A percentile compares a stretch with the other conserved stretches of the same genome.
phyloP scores from a whole-genome alignment of 2,329 filamentous ascomycete species.

The Botrytis sinoallii region DNA sequence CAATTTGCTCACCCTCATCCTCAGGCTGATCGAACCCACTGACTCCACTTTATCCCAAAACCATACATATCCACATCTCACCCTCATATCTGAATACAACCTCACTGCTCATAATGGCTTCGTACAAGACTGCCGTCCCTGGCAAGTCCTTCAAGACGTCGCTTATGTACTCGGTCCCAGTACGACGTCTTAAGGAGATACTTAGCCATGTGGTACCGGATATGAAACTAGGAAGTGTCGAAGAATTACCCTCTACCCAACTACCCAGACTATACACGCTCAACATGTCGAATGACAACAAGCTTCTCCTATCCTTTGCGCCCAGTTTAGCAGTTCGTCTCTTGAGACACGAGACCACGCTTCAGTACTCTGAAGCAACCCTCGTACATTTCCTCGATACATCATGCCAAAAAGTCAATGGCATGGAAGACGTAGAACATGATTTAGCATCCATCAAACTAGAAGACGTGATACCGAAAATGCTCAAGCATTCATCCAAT shows the following conservation, averaged over 20 bases:
- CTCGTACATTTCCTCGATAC: constrained; percentile 32
- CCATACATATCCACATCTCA: not conserved
- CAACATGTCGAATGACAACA: constrained; percentile 34
- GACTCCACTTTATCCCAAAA: not conserved
- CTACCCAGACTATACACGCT: constrained; percentile 36
- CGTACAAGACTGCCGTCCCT: constrained; percentile 30
- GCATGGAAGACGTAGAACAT: not conserved
- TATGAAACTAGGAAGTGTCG: constrained; percentile 31
- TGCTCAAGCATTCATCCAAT: constrained; percentile 37
- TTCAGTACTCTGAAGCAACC: constrained; percentile 35
- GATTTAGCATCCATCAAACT: constrained; percentile 18
- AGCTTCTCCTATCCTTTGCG: constrained; percentile 34
- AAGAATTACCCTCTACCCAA: constrained; percentile 35
- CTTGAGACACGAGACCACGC: constrained; percentile 34
- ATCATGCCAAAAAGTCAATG: constrained; percentile 17
- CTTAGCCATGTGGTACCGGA: constrained; percentile 32
- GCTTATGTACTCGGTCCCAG: constrained; percentile 35
- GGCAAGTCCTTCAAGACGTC: constrained; percentile 30
- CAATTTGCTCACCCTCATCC: not conserved
- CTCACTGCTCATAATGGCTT: constrained; percentile 24
- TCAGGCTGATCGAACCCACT: not conserved
- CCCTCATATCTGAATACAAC: not conserved
- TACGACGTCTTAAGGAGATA: constrained; percentile 36
- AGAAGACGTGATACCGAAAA: constrained; percentile 30
- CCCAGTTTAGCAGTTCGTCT: constrained; percentile 34